Conservation (phyloP, 2,329 filamentous ascomycete genomes). For the Penicillium sclerotiorum region DNA sequence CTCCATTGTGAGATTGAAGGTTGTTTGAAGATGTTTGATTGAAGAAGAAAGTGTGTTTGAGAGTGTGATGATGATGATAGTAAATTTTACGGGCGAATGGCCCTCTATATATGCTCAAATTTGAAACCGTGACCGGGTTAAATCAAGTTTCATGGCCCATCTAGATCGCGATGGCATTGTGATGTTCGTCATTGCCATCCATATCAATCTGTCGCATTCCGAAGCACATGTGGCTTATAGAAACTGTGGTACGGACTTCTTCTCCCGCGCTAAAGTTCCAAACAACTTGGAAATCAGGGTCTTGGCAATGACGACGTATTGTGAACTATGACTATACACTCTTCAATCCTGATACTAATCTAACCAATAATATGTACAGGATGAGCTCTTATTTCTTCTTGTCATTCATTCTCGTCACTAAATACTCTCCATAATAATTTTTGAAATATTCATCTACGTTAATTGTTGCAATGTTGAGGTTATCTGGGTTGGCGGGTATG, state of each 20-base stretch:
- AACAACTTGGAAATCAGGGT: not conserved
- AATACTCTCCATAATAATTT: too few species aligned
- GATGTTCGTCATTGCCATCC: not conserved
- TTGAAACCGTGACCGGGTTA: too few species aligned
- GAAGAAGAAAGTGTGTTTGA: not conserved
- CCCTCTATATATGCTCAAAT: not conserved
- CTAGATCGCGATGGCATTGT: not conserved
- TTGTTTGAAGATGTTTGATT: not conserved
- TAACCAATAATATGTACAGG: too few species aligned
- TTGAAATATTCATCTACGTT: not conserved
- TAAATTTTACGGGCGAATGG: not conserved
- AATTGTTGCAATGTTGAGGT: not conserved
- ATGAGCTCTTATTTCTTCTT: too few species aligned
- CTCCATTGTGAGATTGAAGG: constrained; percentile 18
- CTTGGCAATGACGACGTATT: not conserved
- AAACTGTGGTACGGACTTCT: not conserved
- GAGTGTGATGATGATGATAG: not conserved
- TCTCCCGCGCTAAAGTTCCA: not conserved
- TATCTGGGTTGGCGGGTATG: not conserved
- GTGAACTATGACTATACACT: too few species aligned
- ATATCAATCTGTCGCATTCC: not conserved
- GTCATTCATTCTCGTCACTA: too few species aligned
- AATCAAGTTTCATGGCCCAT: not conserved
- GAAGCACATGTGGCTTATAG: not conserved
- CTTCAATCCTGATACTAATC: too few species aligned